phyloP scores from a whole-genome alignment of 331 rosid genomes.

The Malus hybrid region DNA sequence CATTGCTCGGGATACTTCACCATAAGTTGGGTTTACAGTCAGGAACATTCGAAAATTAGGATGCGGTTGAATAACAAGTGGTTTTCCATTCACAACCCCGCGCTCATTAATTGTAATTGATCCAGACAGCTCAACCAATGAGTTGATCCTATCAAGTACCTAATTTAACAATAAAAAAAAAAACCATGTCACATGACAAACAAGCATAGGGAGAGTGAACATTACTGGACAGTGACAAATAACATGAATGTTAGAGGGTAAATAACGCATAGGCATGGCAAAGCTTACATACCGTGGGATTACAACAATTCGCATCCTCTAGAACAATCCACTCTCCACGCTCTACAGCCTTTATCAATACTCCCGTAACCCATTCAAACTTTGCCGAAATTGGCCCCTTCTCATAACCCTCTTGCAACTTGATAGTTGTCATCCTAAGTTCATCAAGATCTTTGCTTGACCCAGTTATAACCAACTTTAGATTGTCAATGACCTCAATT shows the following conservation, averaged over 20 bases:
- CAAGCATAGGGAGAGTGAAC: background rate
- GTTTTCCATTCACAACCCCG: slow-evolving; percentile 76
- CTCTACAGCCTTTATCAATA: slow-evolving; percentile 76
- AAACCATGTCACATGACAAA: background rate
- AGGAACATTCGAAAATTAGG: slow-evolving; percentile 84
- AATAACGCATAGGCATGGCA: background rate
- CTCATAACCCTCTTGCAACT: slow-evolving; percentile 43
- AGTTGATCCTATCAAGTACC: slow-evolving; percentile 97
- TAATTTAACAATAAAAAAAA: slow-evolving; percentile 12
- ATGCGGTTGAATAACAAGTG: slow-evolving; percentile 72
- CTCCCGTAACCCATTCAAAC: slow-evolving; percentile 89
- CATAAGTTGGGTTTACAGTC: slow-evolving; percentile 73
- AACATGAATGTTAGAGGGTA: slow-evolving; percentile 6
- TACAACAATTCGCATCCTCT: slow-evolving; percentile 90
- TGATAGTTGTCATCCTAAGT: slow-evolving; percentile 37
- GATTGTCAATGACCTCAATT: slow-evolving; percentile 45
- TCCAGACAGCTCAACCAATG: slow-evolving; percentile 81
- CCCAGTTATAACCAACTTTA: slow-evolving; percentile 36
- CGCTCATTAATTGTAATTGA: slow-evolving; percentile 85
- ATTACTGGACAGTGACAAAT: background rate
- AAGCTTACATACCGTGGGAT: slow-evolving; percentile 65
- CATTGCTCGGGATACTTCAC: slow-evolving; percentile 97
- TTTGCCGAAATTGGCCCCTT: slow-evolving; percentile 45
- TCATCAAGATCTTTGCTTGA: slow-evolving; percentile 47
- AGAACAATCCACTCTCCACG: slow-evolving; percentile 92